These are phyloP conservation scores for Cucurbita moschata DNA, from an alignment of 306 rosid species.

Conservation along the genomic window DNA sequence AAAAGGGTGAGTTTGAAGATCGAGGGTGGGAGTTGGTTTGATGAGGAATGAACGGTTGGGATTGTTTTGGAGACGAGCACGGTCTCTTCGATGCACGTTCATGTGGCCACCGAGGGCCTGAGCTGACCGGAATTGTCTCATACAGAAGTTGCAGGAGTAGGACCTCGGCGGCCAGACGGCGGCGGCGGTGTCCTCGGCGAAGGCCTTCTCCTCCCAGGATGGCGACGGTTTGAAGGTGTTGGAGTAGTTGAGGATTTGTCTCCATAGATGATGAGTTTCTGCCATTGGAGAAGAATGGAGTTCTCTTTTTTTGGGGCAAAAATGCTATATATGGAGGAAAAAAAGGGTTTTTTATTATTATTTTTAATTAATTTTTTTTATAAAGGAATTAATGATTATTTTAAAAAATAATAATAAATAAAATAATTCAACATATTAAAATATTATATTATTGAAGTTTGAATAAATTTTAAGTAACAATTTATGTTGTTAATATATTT, in stretches of 20 bases:
- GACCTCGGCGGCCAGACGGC: conserved; percentile 85
- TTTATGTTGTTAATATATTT: too few species aligned
- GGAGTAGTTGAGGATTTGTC: conserved; percentile 14
- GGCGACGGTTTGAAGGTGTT: conserved; percentile 4
- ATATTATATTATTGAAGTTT: too few species aligned
- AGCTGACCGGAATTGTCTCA: conserved; percentile 78
- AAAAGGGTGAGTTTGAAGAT: background rate
- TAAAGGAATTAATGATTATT: too few species aligned
- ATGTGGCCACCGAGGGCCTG: conserved; percentile 98
- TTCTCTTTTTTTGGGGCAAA: background rate
- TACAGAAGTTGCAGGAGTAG: conserved; percentile 67
- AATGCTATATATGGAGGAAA: background rate
- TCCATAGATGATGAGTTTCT: conserved; percentile 11
- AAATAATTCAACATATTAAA: too few species aligned
- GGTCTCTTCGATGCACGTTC: conserved; percentile 85
- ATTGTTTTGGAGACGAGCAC: conserved; percentile 44
- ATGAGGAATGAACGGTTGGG: conserved; percentile 6
- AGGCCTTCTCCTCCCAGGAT: conserved; percentile 74
- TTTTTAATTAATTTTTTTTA: too few species aligned
- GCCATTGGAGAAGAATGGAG: conserved; percentile 9
- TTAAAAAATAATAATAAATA: too few species aligned
- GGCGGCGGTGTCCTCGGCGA: conserved; percentile 62
- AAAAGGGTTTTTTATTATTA: background rate
- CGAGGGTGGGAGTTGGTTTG: background rate
- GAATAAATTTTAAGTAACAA: too few species aligned